Evolutionary conservation across 129 eudicot genomes (phyloP).

Genomic region (Centaurea solstitialis): DNA sequence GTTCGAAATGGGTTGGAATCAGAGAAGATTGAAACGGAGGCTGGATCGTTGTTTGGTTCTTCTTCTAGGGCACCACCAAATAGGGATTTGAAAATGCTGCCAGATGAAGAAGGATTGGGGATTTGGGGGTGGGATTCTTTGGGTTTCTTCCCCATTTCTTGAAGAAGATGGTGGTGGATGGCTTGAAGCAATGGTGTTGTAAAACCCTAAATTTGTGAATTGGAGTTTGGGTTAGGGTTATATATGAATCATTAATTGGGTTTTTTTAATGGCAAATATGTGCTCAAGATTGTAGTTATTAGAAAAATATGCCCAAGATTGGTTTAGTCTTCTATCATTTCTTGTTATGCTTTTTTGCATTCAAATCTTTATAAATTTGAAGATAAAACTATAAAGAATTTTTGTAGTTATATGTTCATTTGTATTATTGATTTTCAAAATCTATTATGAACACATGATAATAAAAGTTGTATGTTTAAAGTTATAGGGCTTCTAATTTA

Average conservation of each 20-base stretch:
- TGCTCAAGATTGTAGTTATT: too few relatives aligned
- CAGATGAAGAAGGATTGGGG: conserved; percentile 36
- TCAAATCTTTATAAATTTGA: too few relatives aligned
- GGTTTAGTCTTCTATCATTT: background rate
- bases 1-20: conserved; percentile 67
- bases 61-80: conserved; percentile 52
- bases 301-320: too few relatives aligned
- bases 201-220: conserved; percentile 20
- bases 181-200: conserved; percentile 9
- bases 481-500: too few relatives aligned
- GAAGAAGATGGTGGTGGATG: background rate
- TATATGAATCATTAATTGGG: background rate
- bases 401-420: too few relatives aligned
- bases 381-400: too few relatives aligned
- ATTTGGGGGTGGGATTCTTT: conserved; percentile 30
- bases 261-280: too few relatives aligned
- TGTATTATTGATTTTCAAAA: too few relatives aligned
- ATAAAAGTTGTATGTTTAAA: too few relatives aligned
- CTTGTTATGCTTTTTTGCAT: background rate
- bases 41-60: conserved; percentile 20
- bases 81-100: conserved; percentile 60
- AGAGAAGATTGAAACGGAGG: conserved; percentile 63
- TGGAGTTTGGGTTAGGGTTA: conserved; percentile 10
- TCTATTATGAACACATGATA: too few relatives aligned
- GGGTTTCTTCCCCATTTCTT: conserved; percentile 44